Evolutionary conservation across 2,329 filamentous ascomycete genomes (phyloP), one percentile per base, ranked within the genome.

Genomic region (Zymoseptoria pseudotritici): DNA sequence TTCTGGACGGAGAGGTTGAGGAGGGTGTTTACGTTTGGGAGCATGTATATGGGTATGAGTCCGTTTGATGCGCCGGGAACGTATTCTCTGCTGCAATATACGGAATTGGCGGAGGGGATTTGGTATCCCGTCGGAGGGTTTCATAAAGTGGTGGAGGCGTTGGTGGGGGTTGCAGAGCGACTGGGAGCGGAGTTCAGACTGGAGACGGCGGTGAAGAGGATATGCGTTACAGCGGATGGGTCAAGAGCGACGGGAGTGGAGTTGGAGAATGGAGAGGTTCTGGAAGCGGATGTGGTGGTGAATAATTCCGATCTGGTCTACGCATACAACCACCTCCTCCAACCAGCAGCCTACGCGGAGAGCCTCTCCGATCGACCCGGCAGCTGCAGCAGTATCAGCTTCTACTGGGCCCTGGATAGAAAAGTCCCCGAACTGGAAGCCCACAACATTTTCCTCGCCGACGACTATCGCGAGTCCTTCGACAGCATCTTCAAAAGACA

Each of bases 31-130:
- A 90, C 88, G 0, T 91, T 91, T 73, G 87, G 84, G 21, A 90
- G 86, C 66, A 91, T 91, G 88, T 91, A 91, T 69, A 88, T 91
- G 85, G 88, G 88, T 0, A 91, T 91, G 88, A 86, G 81, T 58
- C 88, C 88, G 0, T 91, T 88, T 69, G 86, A 89, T 69, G 87
- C 88, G 0, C 88, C 88, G 0, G 87, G 85, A 3, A 90, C 88
- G 1, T 91, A 91, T 74, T 86, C 82, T 54, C 72, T 91, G 61
- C 76, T 91, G 56, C 88, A 90, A 73, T 91, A 90, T 71, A 88
- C 88, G 0, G 88, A 91, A 74, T 74, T 90, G 31, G 85, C 86
- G 0, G 86, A 91, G 75, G 88, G 88, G 0, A 89, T 91, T 51
- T 88, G 87, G 84, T 91, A 89, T 74, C 86, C 87, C 0, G 78